Conservation (phyloP, 257 asterid genomes). For the Nicotiana sylvestris region DNA sequence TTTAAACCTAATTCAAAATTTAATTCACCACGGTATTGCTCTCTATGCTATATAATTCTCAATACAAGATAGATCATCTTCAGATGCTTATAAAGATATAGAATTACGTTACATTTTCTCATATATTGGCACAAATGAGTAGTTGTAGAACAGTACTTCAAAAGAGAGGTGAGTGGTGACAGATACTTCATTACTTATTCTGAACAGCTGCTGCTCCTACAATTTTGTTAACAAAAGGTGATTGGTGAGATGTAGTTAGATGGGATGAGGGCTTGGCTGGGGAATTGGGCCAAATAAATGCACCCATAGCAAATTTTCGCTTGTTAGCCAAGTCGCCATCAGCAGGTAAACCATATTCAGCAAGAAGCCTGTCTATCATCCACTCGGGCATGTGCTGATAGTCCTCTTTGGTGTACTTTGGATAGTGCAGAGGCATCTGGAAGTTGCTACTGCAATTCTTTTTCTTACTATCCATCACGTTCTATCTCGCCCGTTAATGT, state of each 20-base stretch:
- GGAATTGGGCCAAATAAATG: slow-evolving; percentile 5
- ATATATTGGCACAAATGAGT: not conserved
- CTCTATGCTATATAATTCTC: not conserved
- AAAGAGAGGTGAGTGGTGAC: not conserved
- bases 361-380: slow-evolving; percentile 9
- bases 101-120: not conserved
- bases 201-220: not conserved
- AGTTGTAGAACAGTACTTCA: not conserved
- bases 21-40: not conserved
- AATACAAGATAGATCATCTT: not conserved
- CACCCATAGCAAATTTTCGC: slow-evolving; percentile 7
- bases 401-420: slow-evolving; percentile 9
- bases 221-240: not conserved
- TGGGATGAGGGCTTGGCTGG: not conserved
- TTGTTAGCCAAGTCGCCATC: slow-evolving; percentile 7
- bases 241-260: not conserved
- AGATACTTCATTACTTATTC: not conserved
- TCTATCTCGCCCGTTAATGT: not conserved
- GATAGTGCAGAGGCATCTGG: slow-evolving; percentile 20
- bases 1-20: not conserved
- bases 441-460: not conserved
- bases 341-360: slow-evolving; percentile 10
- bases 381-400: slow-evolving; percentile 14
- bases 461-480: not conserved
- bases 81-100: no score